Base-by-base conservation (phyloP, 2,329 filamentous ascomycete genomes). In the Aspergillus terreus region DNA sequence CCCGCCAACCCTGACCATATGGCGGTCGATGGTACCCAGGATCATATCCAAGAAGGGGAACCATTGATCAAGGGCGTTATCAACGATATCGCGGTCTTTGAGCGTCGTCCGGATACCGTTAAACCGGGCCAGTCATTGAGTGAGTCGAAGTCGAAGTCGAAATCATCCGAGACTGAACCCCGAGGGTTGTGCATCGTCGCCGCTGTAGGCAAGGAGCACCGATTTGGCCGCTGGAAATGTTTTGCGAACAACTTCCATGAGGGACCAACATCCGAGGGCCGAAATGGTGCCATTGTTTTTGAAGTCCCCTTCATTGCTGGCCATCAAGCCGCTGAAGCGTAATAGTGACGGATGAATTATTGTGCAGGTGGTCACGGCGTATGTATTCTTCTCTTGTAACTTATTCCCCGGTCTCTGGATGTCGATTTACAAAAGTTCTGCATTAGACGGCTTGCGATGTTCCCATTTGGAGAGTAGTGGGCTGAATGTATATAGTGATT, bases 1-100 rank as follows among this genome's bases (percentile, higher is more conserved):
- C 58, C 56, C 15, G 62, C 68, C 33, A 67, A 67, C 38, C 58
- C 62, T 23, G 62, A 66, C 35, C 55, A 40, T 48, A 61, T 53
- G 65, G 52, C 49, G 53, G 45, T 59, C 5, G 59, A 66, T 35
- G 45, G 57, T 14, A 44, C 45, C 44, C 21, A 49, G 43, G 44
- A 63, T n/a, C 27, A 57, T 11, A 51, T 53, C 21, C 50, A 59
- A 40, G 54, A 62, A 25, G 45, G 52, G 15, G 64, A 63, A 52
- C 69, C 70, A 10, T 64, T 72, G 15, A 78, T 91, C 49, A 82
- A 81, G 61, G 94, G 94, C 40, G 79, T 97, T 6, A 79, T 99
- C 59, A 99, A 97, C 66, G 91, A 89, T 60, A 86, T 99, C 53
- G 83, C 88, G 1, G 81, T 96, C 12, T 91, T 94, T 61, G 94